phyloP scores from a whole-genome alignment of 495 filamentous ascomycete species.

The Talaromyces trachyspermus region DNA sequence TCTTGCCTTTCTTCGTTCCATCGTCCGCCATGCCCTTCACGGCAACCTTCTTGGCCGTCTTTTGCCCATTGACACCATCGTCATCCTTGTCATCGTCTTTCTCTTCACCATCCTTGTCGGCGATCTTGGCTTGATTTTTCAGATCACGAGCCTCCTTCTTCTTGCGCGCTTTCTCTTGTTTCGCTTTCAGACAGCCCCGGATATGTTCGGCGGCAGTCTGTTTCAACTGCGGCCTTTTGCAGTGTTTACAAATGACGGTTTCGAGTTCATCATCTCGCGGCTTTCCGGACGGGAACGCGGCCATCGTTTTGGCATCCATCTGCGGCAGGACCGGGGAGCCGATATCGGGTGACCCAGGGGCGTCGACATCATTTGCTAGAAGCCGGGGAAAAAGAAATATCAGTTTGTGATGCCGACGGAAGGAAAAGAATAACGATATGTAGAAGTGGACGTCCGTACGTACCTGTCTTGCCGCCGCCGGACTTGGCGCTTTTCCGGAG shows the following conservation, averaged over 20 bases:
- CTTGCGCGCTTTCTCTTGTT: conserved; percentile 70
- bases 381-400: not conserved
- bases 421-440: not conserved
- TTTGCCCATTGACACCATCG: conserved; percentile 41
- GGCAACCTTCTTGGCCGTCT: conserved; percentile 66
- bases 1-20: conserved; percentile 72
- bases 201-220: conserved; percentile 57
- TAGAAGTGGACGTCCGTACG: conserved; percentile 11
- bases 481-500: conserved; percentile 51
- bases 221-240: conserved; percentile 66
- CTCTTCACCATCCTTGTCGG: conserved; percentile 53
- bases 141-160: conserved; percentile 66
- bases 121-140: conserved; percentile 54
- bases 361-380: conserved; percentile 21
- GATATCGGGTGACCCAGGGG: conserved; percentile 30
- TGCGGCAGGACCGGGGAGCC: conserved; percentile 60
- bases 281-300: conserved; percentile 65
- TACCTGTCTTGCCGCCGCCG: no score
- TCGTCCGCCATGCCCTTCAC: conserved; percentile 54
- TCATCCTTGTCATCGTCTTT: conserved; percentile 39
- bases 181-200: conserved; percentile 62
- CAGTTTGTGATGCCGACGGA: not conserved
- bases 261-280: conserved; percentile 64
- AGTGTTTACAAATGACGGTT: conserved; percentile 70
- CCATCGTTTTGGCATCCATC: conserved; percentile 58